Evolutionary conservation across 2,329 filamentous ascomycete genomes (phyloP).

Genomic region (Calonectria pteridis): DNA sequence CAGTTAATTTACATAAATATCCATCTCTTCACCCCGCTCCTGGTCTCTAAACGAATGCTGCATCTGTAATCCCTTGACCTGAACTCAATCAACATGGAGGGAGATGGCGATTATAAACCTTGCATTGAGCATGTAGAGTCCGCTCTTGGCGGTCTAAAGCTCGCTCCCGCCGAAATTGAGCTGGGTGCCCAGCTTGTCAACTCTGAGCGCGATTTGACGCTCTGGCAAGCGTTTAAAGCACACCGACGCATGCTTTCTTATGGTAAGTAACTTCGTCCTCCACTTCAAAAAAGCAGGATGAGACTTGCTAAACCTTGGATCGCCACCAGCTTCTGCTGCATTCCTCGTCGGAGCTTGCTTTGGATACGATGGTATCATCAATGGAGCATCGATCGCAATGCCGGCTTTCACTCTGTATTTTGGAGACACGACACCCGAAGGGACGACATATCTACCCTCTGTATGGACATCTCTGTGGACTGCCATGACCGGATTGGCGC

Average conservation of each 20-base stretch:
- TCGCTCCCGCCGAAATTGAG: not conserved
- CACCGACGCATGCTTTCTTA: not conserved
- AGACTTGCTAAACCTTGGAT: not conserved
- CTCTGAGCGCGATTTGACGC: not conserved
- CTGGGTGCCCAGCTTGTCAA: not conserved
- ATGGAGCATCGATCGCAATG: not conserved
- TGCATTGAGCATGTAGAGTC: not conserved
- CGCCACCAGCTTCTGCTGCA: not conserved
- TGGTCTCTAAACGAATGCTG: not conserved
- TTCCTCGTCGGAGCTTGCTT: constrained; percentile 1
- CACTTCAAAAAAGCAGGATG: not conserved
- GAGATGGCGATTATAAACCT: not conserved
- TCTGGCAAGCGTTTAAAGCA: not conserved
- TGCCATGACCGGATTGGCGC: not conserved
- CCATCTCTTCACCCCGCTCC: not conserved
- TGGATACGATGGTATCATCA: not conserved
- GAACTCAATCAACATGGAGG: not conserved
- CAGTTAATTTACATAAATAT: not conserved
- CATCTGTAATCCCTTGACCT: not conserved
- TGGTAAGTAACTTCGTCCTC: not conserved
- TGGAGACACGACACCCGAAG: not conserved
- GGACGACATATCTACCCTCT: not conserved
- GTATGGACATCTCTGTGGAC: not conserved
- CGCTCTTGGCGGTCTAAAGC: no score
- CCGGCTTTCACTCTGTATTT: not conserved